These are phyloP conservation scores for Cornus florida DNA, from an alignment of 148 eudicot genomes.

Conservation along the genomic window DNA sequence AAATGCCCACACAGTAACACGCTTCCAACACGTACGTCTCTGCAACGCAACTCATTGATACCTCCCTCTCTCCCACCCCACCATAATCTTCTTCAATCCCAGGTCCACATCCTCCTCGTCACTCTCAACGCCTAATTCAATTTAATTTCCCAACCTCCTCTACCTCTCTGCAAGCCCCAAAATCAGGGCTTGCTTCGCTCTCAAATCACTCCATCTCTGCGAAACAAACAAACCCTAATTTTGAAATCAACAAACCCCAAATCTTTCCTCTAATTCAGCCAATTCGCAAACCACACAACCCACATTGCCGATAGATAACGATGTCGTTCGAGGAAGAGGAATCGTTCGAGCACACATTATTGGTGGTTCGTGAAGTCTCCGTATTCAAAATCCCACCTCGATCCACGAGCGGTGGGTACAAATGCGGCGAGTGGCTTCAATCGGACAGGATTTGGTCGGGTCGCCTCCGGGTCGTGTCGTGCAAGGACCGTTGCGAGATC, in stretches of 20 bases:
- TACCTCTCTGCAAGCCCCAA: background rate
- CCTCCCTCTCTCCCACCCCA: slow-evolving; percentile 1
- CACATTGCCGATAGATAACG: background rate
- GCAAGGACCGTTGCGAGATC: slow-evolving; percentile 77
- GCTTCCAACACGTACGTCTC: slow-evolving; percentile 16
- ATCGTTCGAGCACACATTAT: slow-evolving; percentile 92
- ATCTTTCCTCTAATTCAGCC: background rate
- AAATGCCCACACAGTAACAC: background rate
- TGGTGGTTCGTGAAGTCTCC: slow-evolving; percentile 92
- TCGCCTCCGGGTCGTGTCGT: slow-evolving; percentile 86
- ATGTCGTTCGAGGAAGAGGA: slow-evolving; percentile 54
- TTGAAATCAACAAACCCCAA: background rate
- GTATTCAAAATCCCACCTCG: slow-evolving; percentile 97
- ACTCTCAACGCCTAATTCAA: background rate
- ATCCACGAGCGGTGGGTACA: slow-evolving; percentile 84
- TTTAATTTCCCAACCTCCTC: background rate
- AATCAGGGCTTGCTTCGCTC: background rate
- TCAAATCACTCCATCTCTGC: background rate
- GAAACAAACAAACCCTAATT: background rate
- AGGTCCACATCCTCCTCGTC: background rate
- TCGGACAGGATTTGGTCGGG: slow-evolving; percentile 99
- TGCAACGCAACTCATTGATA: slow-evolving; percentile 2
- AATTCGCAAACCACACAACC: background rate
- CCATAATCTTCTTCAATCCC: background rate
- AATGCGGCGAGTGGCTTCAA: slow-evolving; percentile 99